These are phyloP conservation scores for Coniochaeta hoffmannii DNA, from an alignment of 2,329 filamentous ascomycete genomes.

Conservation along the genomic window DNA sequence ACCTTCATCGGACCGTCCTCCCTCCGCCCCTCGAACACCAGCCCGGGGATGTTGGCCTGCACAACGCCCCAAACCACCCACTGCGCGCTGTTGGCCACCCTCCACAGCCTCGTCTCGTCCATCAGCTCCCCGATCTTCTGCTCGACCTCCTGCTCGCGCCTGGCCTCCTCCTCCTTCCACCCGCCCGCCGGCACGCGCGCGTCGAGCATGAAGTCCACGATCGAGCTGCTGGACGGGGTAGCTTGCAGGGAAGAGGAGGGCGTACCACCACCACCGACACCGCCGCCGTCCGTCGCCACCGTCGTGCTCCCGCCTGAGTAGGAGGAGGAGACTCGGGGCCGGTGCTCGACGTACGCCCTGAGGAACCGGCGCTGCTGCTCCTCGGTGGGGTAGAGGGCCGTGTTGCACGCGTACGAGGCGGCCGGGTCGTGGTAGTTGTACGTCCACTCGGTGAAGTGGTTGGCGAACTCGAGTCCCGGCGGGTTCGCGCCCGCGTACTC, in stretches of 20 bases:
- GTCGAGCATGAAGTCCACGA: conserved; percentile 75
- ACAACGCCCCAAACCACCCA: conserved; percentile 98
- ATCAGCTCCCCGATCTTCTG: conserved; percentile 62
- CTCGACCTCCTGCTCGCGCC: conserved; percentile 58
- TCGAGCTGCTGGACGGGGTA: conserved; percentile 38
- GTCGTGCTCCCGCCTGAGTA: conserved; percentile 9
- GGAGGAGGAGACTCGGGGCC: conserved; percentile 44
- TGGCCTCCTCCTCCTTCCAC: conserved; percentile 54
- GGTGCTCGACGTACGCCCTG: conserved; percentile 78
- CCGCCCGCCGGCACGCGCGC: conserved; percentile 50
- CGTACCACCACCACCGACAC: conserved; percentile 15
- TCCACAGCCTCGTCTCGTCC: conserved; percentile 77
- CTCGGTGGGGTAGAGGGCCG: conserved; percentile 62
- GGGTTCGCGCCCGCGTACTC: conserved; percentile 91
- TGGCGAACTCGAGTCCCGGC: conserved; percentile 85
- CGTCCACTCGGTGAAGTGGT: conserved; percentile 97
- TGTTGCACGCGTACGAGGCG: conserved; percentile 60
- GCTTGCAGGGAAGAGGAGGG: conserved; percentile 30
- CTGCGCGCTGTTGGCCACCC: conserved; percentile 76
- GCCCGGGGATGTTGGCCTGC: conserved; percentile 77
- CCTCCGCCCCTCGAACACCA: conserved; percentile 26
- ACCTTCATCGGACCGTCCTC: conserved; percentile 31
- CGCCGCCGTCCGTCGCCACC: conserved; percentile 5
- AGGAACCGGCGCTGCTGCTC: conserved; percentile 84
- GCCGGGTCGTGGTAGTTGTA: conserved; percentile 87